Percentiles rank a stretch among this genome's conserved stretches.
These are phyloP conservation scores for Tetragonia tetragonoides DNA, from an alignment of 148 eudicot species.

Conservation along the genomic window DNA sequence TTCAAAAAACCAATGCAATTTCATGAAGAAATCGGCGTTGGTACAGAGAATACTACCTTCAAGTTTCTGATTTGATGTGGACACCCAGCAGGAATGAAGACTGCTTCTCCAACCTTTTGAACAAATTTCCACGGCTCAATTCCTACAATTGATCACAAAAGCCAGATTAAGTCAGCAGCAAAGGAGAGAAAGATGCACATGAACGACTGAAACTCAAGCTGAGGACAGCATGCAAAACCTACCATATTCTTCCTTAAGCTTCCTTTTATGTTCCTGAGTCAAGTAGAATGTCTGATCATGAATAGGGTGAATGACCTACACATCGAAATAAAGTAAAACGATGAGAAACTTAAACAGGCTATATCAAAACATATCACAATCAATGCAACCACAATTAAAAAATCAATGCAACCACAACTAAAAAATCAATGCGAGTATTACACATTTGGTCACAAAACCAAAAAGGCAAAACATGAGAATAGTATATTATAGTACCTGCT, in stretches of 20 bases:
- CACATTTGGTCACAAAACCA: neutral
- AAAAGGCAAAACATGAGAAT: neutral
- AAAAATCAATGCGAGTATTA: neutral
- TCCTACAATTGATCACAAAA: slow-evolving; percentile 27
- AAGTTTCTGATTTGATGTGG: slow-evolving; percentile 65
- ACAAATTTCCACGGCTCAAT: slow-evolving; percentile 65
- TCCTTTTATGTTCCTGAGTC: slow-evolving; percentile 41
- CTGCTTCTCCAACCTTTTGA: slow-evolving; percentile 60
- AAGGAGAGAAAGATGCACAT: neutral
- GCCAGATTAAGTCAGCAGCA: neutral
- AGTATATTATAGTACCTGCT: slow-evolving; percentile 31
- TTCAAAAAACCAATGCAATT: too few relatives aligned
- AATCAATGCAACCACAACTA: neutral
- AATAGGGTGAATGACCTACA: slow-evolving; percentile 53
- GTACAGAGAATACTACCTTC: slow-evolving; percentile 35
- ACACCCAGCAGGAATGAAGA: slow-evolving; percentile 61
- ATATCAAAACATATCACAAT: neutral
- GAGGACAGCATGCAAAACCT: slow-evolving; percentile 13
- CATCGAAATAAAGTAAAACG: neutral
- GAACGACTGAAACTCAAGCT: neutral
- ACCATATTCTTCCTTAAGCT: slow-evolving; percentile 56
- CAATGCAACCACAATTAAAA: neutral
- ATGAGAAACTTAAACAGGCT: neutral
- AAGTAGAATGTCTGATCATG: slow-evolving; percentile 56
- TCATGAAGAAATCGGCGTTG: neutral